Conservation (phyloP, 352 stramenopile genomes). For the Globisporangium uncinulatum region DNA sequence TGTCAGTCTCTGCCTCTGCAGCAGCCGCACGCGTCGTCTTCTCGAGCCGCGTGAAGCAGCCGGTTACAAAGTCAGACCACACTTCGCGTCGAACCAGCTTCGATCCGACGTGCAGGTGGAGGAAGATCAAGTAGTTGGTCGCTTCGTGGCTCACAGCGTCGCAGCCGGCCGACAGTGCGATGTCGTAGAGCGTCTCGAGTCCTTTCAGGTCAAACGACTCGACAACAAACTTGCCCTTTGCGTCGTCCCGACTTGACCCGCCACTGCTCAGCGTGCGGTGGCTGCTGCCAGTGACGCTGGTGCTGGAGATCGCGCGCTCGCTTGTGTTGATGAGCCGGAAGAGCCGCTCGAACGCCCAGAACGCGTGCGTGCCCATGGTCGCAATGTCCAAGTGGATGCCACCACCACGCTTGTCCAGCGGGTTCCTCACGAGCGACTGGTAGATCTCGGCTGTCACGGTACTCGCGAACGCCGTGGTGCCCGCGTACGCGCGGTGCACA, state of each 20-base stretch:
- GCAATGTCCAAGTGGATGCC: conserved; percentile 41
- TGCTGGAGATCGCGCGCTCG: conserved; percentile 31
- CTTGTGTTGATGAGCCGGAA: conserved; percentile 65
- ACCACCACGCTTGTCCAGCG: neutral
- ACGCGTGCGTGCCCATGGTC: conserved; percentile 44
- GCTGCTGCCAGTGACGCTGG: conserved; percentile 4
- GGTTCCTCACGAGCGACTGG: conserved; percentile 31
- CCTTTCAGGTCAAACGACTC: conserved; percentile 58
- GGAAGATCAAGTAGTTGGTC: conserved; percentile 64
- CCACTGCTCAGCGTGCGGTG: conserved; percentile 4
- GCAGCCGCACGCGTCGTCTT: conserved; percentile 2
- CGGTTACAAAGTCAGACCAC: conserved; percentile 56
- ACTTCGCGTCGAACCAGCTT: conserved; percentile 68
- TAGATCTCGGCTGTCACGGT: conserved; percentile 44
- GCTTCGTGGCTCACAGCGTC: conserved; percentile 44
- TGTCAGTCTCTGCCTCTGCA: neutral
- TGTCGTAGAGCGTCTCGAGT: conserved; percentile 51
- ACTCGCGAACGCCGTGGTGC: conserved; percentile 53
- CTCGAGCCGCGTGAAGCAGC: conserved; percentile 40
- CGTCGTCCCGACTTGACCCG: conserved; percentile 8
- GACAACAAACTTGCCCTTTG: conserved; percentile 35
- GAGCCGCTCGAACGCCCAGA: conserved; percentile 48
- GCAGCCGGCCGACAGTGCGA: conserved; percentile 32
- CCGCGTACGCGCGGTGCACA: conserved; percentile 56
- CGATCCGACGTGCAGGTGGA: conserved; percentile 60